Conservation (phyloP, 2,329 filamentous ascomycete genomes). For the Pseudogymnoascus sp. region DNA sequence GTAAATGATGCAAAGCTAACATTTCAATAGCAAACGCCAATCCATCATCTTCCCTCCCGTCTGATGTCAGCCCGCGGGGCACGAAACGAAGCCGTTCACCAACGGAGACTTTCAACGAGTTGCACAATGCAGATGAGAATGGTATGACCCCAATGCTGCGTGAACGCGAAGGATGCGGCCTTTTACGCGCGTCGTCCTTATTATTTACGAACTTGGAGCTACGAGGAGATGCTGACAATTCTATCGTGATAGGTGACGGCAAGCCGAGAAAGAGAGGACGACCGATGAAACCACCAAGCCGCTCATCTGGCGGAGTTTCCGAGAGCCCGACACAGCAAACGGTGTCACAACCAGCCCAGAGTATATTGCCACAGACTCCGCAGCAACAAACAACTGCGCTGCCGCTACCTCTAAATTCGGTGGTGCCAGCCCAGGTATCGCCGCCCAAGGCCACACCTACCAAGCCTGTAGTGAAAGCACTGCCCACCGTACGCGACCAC, state of each 20-base stretch:
- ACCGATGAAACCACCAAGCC: slow-evolving; percentile 28
- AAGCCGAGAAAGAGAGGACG: slow-evolving; percentile 32
- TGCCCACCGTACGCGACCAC: slow-evolving; percentile 92
- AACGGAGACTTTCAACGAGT: slow-evolving; percentile 46
- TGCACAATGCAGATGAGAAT: slow-evolving; percentile 57
- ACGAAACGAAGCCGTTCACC: slow-evolving; percentile 75
- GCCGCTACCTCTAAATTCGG: slow-evolving; percentile 24
- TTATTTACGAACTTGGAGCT: background rate
- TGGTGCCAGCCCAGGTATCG: slow-evolving; percentile 40
- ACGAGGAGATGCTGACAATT: slow-evolving; percentile 10
- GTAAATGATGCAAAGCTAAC: background rate
- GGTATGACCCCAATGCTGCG: slow-evolving; percentile 50
- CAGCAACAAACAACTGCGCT: slow-evolving; percentile 33
- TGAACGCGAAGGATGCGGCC: background rate
- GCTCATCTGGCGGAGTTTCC: slow-evolving; percentile 41
- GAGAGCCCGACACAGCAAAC: slow-evolving; percentile 50
- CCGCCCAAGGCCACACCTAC: slow-evolving; percentile 74
- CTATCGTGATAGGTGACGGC: slow-evolving; percentile 31
- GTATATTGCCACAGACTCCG: slow-evolving; percentile 45
- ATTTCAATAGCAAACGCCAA: slow-evolving; percentile 22
- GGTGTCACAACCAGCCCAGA: slow-evolving; percentile 36
- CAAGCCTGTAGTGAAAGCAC: slow-evolving; percentile 80
- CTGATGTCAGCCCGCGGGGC: slow-evolving; percentile 53
- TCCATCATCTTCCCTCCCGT: slow-evolving; percentile 38
- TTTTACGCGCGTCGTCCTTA: background rate